Conservation (phyloP, 495 filamentous ascomycete species). For the Xylaria sp. region DNA sequence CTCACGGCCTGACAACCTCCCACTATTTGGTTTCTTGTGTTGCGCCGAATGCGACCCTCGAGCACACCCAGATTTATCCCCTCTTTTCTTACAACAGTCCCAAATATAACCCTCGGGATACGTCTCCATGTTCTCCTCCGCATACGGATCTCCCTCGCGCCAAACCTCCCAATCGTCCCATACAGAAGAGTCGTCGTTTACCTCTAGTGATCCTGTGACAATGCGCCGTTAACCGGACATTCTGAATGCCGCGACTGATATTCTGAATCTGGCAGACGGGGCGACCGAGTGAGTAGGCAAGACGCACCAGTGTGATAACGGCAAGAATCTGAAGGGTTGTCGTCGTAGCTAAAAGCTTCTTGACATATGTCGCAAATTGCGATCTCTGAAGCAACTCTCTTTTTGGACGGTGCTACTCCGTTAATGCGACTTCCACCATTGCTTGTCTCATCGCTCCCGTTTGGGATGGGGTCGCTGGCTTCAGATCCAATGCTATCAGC, state of each 20-base stretch:
- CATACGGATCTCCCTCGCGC: neutral
- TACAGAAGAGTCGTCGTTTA: neutral
- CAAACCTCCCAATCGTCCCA: conserved; percentile 19
- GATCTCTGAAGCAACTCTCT: neutral
- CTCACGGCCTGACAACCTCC: neutral
- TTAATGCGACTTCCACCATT: too few relatives aligned
- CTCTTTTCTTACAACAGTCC: conserved; percentile 10
- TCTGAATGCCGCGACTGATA: neutral
- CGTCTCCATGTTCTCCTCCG: neutral
- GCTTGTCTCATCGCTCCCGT: neutral
- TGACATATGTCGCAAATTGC: neutral
- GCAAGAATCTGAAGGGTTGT: conserved; percentile 7
- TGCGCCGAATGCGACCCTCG: neutral
- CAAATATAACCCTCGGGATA: conserved; percentile 11
- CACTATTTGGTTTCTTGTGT: neutral
- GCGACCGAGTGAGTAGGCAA: neutral
- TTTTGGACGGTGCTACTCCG: neutral
- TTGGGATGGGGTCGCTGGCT: too few relatives aligned
- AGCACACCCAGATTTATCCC: conserved; percentile 10
- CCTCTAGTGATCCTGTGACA: conserved; percentile 4
- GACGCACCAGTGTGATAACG: conserved; percentile 4
- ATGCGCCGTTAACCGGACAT: neutral
- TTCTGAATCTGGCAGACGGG: neutral
- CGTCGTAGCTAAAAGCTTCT: neutral
- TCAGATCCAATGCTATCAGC: neutral